Conservation (phyloP, 2,329 filamentous ascomycete genomes). For the Zymoseptoria pseudotritici region DNA sequence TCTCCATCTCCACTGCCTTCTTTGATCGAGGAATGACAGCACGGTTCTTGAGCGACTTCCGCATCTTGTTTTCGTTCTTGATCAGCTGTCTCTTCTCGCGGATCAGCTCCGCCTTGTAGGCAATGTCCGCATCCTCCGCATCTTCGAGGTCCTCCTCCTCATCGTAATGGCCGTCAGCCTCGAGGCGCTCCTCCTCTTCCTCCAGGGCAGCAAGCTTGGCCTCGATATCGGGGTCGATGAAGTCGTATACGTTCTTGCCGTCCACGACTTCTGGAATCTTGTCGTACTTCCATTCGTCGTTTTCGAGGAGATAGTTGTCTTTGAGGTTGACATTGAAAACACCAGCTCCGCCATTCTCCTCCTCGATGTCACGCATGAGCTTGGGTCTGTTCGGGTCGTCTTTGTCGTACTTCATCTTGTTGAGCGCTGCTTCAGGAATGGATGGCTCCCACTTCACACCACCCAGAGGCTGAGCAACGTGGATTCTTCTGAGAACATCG, state of each 20-base stretch:
- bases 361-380: conserved; percentile 80
- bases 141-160: conserved; percentile 72
- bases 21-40: conserved; percentile 82
- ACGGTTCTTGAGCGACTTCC: conserved; percentile 94
- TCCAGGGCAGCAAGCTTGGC: conserved; percentile 84
- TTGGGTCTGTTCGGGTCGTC: conserved; percentile 73
- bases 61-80: conserved; percentile 89
- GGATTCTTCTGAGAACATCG: conserved; percentile 87
- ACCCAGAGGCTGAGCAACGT: conserved; percentile 89
- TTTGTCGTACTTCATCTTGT: conserved; percentile 82
- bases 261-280: conserved; percentile 89
- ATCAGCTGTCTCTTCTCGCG: conserved; percentile 90
- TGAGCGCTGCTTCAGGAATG: conserved; percentile 78
- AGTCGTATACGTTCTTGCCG: conserved; percentile 96
- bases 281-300: conserved; percentile 93
- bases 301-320: conserved; percentile 75
- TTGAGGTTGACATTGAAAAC: conserved; percentile 93
- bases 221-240: conserved; percentile 93
- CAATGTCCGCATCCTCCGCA: conserved; percentile 76
- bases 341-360: conserved; percentile 86
- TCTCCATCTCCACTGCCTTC: conserved; percentile 71
- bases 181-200: conserved; percentile 88
- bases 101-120: conserved; percentile 90
- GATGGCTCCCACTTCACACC: conserved; percentile 67
- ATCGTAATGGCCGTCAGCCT: conserved; percentile 89